phyloP scores from a whole-genome alignment of 1,284 basidiomycete genomes.

The Dichomitus squalens region DNA sequence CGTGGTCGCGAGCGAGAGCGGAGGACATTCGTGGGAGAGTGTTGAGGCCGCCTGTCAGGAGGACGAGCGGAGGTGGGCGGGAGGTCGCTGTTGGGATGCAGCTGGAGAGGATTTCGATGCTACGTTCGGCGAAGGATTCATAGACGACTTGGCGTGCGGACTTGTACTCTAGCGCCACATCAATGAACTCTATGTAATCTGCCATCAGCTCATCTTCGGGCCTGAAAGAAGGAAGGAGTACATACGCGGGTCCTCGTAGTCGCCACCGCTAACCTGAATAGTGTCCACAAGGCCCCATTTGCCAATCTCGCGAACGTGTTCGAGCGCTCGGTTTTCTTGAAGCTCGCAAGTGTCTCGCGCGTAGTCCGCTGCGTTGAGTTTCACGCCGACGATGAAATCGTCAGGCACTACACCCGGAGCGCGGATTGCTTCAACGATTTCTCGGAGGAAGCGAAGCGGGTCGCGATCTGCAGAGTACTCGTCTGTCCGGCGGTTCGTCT shows the following conservation, averaged over 20 bases:
- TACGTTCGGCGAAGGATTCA: slow-evolving; percentile 56
- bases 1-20: slow-evolving; percentile 55
- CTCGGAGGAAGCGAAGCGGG: slow-evolving; percentile 63
- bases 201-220: neutral
- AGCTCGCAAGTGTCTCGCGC: slow-evolving; percentile 38
- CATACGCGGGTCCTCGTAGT: slow-evolving; percentile 80
- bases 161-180: slow-evolving; percentile 14
- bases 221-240: neutral
- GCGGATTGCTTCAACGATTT: slow-evolving; percentile 67
- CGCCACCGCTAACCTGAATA: slow-evolving; percentile 87
- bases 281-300: slow-evolving; percentile 73
- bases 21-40: slow-evolving; percentile 60
- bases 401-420: slow-evolving; percentile 45
- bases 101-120: slow-evolving; percentile 44
- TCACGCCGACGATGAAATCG: slow-evolving; percentile 80
- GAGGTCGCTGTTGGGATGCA: slow-evolving; percentile 29
- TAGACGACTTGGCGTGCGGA: slow-evolving; percentile 62
- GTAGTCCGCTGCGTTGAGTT: slow-evolving; percentile 90
- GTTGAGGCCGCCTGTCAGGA: slow-evolving; percentile 82
- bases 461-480: slow-evolving; percentile 55
- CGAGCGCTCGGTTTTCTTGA: slow-evolving; percentile 55
- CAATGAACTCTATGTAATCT: slow-evolving; percentile 31
- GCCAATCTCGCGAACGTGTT: slow-evolving; percentile 67
- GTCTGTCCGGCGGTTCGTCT: slow-evolving; percentile 76
- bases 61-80: slow-evolving; percentile 54